Conservation (phyloP, 305 asterid species). For the Solanum chacoense region DNA sequence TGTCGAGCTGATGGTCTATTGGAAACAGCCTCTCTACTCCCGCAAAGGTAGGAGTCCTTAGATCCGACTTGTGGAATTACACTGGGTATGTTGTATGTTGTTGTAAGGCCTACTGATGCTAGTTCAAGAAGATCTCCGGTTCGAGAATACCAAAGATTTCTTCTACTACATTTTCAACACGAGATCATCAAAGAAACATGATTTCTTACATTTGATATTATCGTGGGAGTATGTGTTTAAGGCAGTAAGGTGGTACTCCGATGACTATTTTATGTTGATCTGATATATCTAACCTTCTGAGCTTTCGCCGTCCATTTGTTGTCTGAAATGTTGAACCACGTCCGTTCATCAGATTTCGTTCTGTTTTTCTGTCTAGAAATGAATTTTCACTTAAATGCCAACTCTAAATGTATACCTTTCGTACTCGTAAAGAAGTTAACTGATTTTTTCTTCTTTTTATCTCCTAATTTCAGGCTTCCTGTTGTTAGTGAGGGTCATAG, state of each 20-base stretch:
- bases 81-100: background rate
- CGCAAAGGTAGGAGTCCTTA: background rate
- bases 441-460: background rate
- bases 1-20: background rate
- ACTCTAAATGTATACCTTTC: background rate
- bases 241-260: background rate
- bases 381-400: background rate
- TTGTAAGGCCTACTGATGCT: background rate
- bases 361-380: background rate
- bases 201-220: background rate
- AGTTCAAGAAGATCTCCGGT: background rate
- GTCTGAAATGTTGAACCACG: background rate
- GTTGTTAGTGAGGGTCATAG: conserved; percentile 56
- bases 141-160: background rate
- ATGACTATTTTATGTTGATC: background rate
- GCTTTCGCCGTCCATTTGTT: background rate
- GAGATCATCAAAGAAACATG: background rate
- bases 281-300: background rate
- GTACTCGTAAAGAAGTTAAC: background rate
- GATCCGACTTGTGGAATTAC: background rate
- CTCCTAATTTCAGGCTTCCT: conserved; percentile 36
- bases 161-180: background rate
- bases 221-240: background rate
- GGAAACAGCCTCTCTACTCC: background rate
- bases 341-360: background rate